These are phyloP conservation scores for Tolypocladium album DNA, from an alignment of 2,329 filamentous ascomycete species.

Conservation along the genomic window DNA sequence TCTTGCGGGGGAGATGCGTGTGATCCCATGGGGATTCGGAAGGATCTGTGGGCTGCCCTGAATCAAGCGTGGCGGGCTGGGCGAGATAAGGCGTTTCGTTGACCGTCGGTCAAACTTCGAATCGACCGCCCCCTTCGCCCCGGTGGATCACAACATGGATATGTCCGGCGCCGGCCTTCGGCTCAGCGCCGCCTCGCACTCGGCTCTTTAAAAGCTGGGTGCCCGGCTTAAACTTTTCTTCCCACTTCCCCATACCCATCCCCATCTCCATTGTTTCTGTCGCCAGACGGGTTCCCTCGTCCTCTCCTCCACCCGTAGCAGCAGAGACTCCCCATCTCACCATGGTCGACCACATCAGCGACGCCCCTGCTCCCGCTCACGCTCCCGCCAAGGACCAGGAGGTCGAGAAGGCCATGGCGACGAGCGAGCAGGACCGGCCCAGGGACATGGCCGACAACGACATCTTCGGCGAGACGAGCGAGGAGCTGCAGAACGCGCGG, in stretches of 20 bases:
- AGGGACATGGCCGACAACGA: background rate
- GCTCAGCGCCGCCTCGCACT: background rate
- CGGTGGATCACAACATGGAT: background rate
- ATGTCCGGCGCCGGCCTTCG: background rate
- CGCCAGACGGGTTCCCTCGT: background rate
- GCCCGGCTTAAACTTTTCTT: background rate
- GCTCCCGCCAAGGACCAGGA: background rate
- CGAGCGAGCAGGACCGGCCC: background rate
- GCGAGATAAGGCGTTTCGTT: background rate
- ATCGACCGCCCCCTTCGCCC: background rate
- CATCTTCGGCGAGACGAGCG: slow-evolving; percentile 19
- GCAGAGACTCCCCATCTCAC: background rate
- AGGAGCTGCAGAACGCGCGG: slow-evolving; percentile 23
- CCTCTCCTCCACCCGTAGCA: background rate
- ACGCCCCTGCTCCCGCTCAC: background rate
- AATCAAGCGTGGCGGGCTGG: background rate
- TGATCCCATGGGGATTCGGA: background rate
- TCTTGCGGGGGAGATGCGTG: background rate
- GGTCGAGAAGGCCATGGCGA: background rate
- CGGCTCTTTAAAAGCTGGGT: background rate
- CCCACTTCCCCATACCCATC: background rate
- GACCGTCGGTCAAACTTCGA: background rate
- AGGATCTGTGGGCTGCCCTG: background rate
- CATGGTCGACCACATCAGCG: background rate
- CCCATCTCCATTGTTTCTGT: background rate